Evolutionary conservation across 2,329 filamentous ascomycete genomes (phyloP), one percentile per base, ranked within the genome.

Genomic region (Rhynchosporium agropyri): DNA sequence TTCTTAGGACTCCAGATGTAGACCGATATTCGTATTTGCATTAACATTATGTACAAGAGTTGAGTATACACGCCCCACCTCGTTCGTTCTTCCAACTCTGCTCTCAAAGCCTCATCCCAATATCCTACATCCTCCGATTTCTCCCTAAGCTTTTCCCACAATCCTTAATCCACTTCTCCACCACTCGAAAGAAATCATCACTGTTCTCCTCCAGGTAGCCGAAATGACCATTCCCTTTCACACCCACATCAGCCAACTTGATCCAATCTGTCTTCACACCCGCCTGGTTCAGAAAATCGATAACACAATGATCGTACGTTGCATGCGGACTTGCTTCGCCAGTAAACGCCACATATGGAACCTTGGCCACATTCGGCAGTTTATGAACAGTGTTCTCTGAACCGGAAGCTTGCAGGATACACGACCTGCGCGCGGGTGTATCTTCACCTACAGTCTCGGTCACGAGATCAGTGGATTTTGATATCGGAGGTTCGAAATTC

Each of bases 231-330:
- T 70, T 71, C 1, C 68, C 67, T 8, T 49, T 4, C 1, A 70
- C 60, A 1, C 68, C 67, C 13, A 49, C 40, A 48, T 69, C 64
- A 0, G 38, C 64, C 61, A 72, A 51, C 55, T 64, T 67, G 12
- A 69, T 69, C 63, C 63, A 70, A 38, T 68, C 65, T 1, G 63
- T 57, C n/a, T 64, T 69, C 0, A 71, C 68, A 28, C 65, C 68
- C 15, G 62, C 67, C 58, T 70, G 68, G 12, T 68, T 63, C 7
- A 72, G 53, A 49, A 65, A 63, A 7, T 65, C 59, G 20, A 75
- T 64, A 1, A 73, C 63, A 61, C 74, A 76, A 49, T 75, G 70
- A 57, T 74, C 73, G 58, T 74, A 74, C 3, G 73, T 72, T 33
- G 70, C 69, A 58, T 75, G 72, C 12, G 69, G 68, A 48, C 69